Conservation (phyloP, 202 grass and related monocot genomes). For the Zizania palustris region DNA sequence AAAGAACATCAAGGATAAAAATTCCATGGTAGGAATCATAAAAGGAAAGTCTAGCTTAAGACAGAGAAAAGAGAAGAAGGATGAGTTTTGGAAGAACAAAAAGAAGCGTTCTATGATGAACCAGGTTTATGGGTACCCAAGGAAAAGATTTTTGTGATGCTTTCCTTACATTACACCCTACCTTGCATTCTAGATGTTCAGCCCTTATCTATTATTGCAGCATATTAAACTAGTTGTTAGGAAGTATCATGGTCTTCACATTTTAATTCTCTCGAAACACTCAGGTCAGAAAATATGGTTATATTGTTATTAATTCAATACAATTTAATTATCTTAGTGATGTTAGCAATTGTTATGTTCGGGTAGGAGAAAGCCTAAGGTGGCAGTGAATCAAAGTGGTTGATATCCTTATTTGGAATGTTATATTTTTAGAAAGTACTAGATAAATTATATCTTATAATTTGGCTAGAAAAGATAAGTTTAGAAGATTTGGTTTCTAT, state of each 20-base stretch:
- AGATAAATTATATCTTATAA: too few species aligned
- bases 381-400: too few species aligned
- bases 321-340: not conserved
- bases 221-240: not conserved
- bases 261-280: slow-evolving; percentile 30
- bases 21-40: slow-evolving; percentile 68
- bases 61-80: slow-evolving; percentile 72
- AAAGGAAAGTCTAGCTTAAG: slow-evolving; percentile 64
- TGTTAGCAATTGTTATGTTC: not conserved
- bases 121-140: slow-evolving; percentile 25
- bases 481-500: too few species aligned
- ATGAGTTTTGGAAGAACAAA: slow-evolving; percentile 96
- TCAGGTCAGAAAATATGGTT: slow-evolving; percentile 24
- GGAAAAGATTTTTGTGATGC: slow-evolving; percentile 49
- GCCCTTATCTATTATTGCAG: not conserved
- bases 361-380: too few species aligned
- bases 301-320: not conserved
- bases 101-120: slow-evolving; percentile 46
- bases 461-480: too few species aligned
- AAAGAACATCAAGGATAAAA: slow-evolving; percentile 71
- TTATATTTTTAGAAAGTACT: too few species aligned
- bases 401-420: too few species aligned
- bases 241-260: not conserved
- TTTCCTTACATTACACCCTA: not conserved
- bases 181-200: slow-evolving; percentile 22